Percentiles rank a stretch among this genome's conserved stretches.
These are phyloP conservation scores for Starmerella etchellsii DNA, from an alignment of 805 yeast genomes.

Conservation along the genomic window DNA sequence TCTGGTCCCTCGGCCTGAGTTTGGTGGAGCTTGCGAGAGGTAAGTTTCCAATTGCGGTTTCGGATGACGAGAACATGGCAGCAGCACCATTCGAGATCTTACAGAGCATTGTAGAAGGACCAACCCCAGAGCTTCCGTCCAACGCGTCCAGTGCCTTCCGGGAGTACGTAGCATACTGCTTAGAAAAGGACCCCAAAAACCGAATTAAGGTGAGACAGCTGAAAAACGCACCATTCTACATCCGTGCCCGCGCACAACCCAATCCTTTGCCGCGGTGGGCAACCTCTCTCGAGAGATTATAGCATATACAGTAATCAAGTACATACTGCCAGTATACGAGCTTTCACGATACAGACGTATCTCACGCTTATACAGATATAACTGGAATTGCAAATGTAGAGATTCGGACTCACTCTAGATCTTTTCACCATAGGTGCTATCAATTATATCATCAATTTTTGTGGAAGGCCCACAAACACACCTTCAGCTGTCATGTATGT, in stretches of 20 bases:
- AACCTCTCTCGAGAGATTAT: conserved; percentile 4
- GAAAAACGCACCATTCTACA: conserved; percentile 28
- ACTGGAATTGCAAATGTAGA: too few relatives aligned
- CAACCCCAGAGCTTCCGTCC: conserved; percentile 59
- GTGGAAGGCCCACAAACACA: too few relatives aligned
- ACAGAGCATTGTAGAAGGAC: conserved; percentile 88
- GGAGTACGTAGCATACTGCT: conserved; percentile 59
- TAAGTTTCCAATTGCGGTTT: conserved; percentile 39
- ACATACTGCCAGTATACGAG: too few relatives aligned
- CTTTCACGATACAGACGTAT: too few relatives aligned
- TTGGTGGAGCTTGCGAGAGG: conserved; percentile 82
- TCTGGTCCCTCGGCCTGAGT: conserved; percentile 93
- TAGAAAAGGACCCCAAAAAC: conserved; percentile 51
- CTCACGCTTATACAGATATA: too few relatives aligned
- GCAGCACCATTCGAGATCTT: conserved; percentile 58
- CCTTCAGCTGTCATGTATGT: too few relatives aligned
- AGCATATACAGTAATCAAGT: conserved; percentile 68
- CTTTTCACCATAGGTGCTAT: too few relatives aligned
- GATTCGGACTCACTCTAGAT: too few relatives aligned
- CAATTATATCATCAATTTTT: too few relatives aligned
- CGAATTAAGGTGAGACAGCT: conserved; percentile 68
- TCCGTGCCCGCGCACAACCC: conserved; percentile 8
- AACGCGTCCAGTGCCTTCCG: conserved; percentile 38
- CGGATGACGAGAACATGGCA: conserved; percentile 17
- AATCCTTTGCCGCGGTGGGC: conserved; percentile 14